Evolutionary conservation across 768 basidiomycete genomes (phyloP), one percentile per base, ranked within the genome.

Genomic region (Psilocybe tampanensis): DNA sequence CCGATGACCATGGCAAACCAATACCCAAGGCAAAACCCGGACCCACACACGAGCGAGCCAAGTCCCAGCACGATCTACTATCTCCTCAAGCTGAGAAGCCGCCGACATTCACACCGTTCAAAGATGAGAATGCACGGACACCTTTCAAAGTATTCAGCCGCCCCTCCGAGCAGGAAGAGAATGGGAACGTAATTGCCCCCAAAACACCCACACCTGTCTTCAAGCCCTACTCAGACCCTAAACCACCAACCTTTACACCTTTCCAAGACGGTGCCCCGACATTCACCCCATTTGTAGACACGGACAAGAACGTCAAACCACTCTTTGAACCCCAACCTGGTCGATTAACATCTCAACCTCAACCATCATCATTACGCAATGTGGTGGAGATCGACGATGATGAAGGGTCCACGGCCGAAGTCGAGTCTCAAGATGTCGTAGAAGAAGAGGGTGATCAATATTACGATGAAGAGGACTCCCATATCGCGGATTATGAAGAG

Each of bases 61-160:
- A 75, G 64, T 80, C 78, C 0, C 73, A 77, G 32, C 70, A 76
- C 42, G 76, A 75, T 42, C 47, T 67, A 22, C 47, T 68, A 8
- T 60, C 62, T 6, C 52, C 66, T 21, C 60, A 56, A 13, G 43
- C 63, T 9, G 66, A 66, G 7, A 44, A 60, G 2, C 61, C 68
- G 21, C 66, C 72, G 8, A 59, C 73, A 7, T 80, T 79, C 62
- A 72, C 70, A 7, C 75, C 77, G 0, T 76, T 77, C 55, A 68
- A 73, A 23, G 79, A 79, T 36, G 77, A 80, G 53, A 77, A 73
- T 58, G 71, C 70, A n/a, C 71, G 72, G 51, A 79, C 81, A 8
- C 80, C 83, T 2, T 83, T 77, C 77, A 76, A 88, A 60, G 90
- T 92, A 18, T 92, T 92, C 70, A 89, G 84, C 56, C 82, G 87